Percentiles rank a stretch among this genome's conserved stretches.
Conservation (phyloP, 2,329 filamentous ascomycete genomes). For the Fusarium sambucinum region DNA sequence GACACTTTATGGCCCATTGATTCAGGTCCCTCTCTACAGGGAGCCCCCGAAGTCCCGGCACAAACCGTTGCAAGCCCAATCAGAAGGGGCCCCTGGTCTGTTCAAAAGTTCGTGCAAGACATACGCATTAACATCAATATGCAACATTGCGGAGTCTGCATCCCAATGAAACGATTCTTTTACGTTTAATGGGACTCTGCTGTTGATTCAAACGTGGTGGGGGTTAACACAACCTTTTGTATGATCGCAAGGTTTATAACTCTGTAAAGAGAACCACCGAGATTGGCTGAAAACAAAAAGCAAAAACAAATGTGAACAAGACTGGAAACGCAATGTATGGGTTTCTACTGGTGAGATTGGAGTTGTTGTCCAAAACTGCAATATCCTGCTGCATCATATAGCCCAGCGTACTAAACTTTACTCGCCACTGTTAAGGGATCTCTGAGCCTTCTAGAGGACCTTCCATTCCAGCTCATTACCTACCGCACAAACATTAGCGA, state of each 20-base stretch:
- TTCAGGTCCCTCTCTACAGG: not conserved
- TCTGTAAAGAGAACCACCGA: not conserved
- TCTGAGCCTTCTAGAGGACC: no score
- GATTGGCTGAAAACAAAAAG: not conserved
- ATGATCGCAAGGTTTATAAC: not conserved
- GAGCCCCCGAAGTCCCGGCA: not conserved
- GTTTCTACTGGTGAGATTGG: not conserved
- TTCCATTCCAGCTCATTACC: not conserved
- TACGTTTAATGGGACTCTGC: not conserved
- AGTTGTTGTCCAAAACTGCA: not conserved
- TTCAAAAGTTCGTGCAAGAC: not conserved
- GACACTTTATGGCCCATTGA: not conserved
- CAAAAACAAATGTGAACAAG: not conserved
- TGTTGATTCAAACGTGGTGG: not conserved
- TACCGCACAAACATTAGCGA: no score
- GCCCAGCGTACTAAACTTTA: not conserved
- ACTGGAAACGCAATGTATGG: no score
- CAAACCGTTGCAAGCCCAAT: not conserved
- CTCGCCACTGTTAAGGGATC: not conserved
- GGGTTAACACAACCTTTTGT: no score
- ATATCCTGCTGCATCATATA: no score
- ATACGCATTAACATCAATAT: not conserved
- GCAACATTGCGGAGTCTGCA: conserved; percentile 5
- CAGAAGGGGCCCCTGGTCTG: not conserved
- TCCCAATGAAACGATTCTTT: conserved; percentile 3